Conservation (phyloP, 2,329 filamentous ascomycete species). For the Rutstroemia sydowiana region DNA sequence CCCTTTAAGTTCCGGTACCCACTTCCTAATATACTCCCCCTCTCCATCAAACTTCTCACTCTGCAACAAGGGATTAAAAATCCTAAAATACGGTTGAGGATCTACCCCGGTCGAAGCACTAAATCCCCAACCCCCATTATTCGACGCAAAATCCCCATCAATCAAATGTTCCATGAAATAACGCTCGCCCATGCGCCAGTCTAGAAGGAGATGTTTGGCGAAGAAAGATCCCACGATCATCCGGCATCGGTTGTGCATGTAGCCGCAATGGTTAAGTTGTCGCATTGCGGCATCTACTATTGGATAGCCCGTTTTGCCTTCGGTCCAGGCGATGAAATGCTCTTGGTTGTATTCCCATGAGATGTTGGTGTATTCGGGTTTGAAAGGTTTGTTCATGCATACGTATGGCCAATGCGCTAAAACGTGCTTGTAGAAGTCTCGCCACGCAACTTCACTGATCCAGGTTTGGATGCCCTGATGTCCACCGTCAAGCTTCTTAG, state of each 20-base stretch:
- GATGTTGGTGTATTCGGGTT: slow-evolving; percentile 77
- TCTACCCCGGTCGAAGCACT: slow-evolving; percentile 68
- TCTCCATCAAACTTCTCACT: slow-evolving; percentile 77
- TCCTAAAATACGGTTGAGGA: slow-evolving; percentile 82
- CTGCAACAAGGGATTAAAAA: slow-evolving; percentile 81
- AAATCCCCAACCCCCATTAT: slow-evolving; percentile 32
- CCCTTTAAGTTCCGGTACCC: slow-evolving; percentile 66
- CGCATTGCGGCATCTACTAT: slow-evolving; percentile 85
- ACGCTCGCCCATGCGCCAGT: slow-evolving; percentile 75
- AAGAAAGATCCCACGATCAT: slow-evolving; percentile 82
- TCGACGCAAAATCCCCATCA: slow-evolving; percentile 31
- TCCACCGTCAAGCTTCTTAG: slow-evolving; percentile 59
- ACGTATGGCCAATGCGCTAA: slow-evolving; percentile 79
- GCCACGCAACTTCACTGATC: slow-evolving; percentile 80
- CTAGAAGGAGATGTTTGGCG: slow-evolving; percentile 70
- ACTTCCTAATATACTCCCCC: slow-evolving; percentile 74
- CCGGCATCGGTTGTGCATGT: slow-evolving; percentile 79
- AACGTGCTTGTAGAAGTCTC: slow-evolving; percentile 84
- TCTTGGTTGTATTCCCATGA: slow-evolving; percentile 69
- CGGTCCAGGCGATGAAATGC: slow-evolving; percentile 66
- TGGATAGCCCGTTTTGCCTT: slow-evolving; percentile 70
- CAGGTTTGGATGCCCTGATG: slow-evolving; percentile 60
- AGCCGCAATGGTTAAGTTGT: slow-evolving; percentile 59
- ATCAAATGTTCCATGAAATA: slow-evolving; percentile 70
- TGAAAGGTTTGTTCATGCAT: slow-evolving; percentile 73